Conservation (phyloP, 2,329 filamentous ascomycete genomes). For the Coleophoma crateriformis region DNA sequence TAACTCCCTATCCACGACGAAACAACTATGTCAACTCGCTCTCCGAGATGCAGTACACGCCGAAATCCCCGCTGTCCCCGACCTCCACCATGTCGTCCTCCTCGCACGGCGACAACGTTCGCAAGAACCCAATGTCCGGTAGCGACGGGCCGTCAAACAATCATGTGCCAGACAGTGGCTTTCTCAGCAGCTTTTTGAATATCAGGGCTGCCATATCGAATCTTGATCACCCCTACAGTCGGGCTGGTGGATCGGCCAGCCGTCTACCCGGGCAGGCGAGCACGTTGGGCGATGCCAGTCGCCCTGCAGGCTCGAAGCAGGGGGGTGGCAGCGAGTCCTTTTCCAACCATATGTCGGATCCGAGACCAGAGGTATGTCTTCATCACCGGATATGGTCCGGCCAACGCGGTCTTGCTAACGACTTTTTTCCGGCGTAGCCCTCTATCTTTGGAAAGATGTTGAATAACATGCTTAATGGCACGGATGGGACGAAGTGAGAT, state of each 20-base stretch:
- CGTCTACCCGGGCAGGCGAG: slow-evolving; percentile 14
- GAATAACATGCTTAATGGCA: too few species aligned
- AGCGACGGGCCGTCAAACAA: neutral
- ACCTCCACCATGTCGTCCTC: neutral
- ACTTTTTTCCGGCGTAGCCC: too few species aligned
- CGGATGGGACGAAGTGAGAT: too few species aligned
- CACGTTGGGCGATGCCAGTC: slow-evolving; percentile 12
- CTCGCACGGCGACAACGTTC: neutral
- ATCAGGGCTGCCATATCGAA: slow-evolving; percentile 13
- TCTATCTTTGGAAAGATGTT: too few species aligned
- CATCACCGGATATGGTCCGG: too few species aligned
- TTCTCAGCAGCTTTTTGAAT: neutral
- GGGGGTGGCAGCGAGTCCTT: slow-evolving; percentile 15
- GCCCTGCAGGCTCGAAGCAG: slow-evolving; percentile 3
- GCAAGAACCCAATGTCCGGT: neutral
- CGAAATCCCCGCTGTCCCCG: neutral
- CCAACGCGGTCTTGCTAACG: too few species aligned
- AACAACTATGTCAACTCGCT: neutral
- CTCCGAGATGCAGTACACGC: neutral
- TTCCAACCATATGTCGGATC: slow-evolving; percentile 6
- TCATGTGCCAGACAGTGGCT: neutral
- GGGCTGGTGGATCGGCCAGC: slow-evolving; percentile 14
- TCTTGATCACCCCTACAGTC: slow-evolving; percentile 16
- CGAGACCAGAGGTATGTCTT: slow-evolving; percentile 11
- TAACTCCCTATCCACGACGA: neutral